Evolutionary conservation across 352 stramenopile species (phyloP).

Genomic region (Sclerospora graminicola): DNA sequence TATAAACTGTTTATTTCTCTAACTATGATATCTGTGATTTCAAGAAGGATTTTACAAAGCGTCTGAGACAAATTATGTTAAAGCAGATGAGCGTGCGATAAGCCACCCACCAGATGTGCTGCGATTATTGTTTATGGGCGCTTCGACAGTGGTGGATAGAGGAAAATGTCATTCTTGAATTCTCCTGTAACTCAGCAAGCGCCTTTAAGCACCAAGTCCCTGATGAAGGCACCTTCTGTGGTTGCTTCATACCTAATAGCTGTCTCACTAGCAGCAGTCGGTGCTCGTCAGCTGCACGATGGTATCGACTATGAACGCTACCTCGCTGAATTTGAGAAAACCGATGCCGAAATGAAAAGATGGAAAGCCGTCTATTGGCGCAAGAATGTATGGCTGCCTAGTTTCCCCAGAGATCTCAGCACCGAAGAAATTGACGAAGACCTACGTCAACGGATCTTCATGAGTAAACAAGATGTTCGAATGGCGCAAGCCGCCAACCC

Average conservation of each 20-base stretch:
- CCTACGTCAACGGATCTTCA: slow-evolving; percentile 36
- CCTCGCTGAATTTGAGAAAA: slow-evolving; percentile 24
- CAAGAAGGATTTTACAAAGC: too few species aligned
- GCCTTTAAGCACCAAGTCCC: too few species aligned
- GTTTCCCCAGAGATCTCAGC: slow-evolving; percentile 19
- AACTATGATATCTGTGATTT: too few species aligned
- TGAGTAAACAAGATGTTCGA: slow-evolving; percentile 31
- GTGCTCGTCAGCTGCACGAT: slow-evolving; percentile 27
- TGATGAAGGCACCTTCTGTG: not conserved
- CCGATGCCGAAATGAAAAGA: slow-evolving; percentile 25
- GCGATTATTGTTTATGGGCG: too few species aligned
- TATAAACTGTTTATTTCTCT: too few species aligned
- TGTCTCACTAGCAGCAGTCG: not conserved
- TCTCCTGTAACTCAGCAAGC: too few species aligned
- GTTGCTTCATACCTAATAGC: not conserved
- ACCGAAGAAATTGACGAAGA: slow-evolving; percentile 33
- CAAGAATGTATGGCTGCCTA: slow-evolving; percentile 28
- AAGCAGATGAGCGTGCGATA: too few species aligned
- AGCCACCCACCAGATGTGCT: too few species aligned
- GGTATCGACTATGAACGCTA: slow-evolving; percentile 42
- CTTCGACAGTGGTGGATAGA: too few species aligned
- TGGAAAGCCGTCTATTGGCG: slow-evolving; percentile 28
- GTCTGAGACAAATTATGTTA: too few species aligned
- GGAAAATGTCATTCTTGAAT: too few species aligned
- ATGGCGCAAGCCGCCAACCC: slow-evolving; percentile 26